Evolutionary conservation across 176 grass and related monocot species (phyloP).

Genomic region (Microstegium vimineum): DNA sequence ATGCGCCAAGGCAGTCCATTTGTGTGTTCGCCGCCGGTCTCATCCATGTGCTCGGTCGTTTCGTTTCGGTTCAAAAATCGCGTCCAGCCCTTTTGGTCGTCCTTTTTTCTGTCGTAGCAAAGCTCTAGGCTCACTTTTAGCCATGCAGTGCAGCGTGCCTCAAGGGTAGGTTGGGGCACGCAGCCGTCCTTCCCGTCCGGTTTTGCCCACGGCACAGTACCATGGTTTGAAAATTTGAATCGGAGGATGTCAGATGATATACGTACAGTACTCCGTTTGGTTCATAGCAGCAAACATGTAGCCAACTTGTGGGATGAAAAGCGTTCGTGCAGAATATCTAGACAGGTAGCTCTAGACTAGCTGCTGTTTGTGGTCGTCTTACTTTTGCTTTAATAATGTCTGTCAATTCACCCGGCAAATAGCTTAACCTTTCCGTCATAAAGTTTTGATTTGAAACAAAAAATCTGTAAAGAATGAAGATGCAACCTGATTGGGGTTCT

Average conservation of each 20-base stretch:
- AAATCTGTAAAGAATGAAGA: neutral
- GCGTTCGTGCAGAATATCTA: neutral
- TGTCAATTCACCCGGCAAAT: neutral
- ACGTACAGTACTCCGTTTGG: neutral
- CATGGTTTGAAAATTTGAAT: slow-evolving; percentile 33
- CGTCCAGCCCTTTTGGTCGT: neutral
- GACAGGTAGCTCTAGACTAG: neutral
- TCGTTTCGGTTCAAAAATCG: slow-evolving; percentile 20
- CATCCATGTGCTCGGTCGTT: neutral
- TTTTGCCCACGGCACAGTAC: neutral
- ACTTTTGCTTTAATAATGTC: neutral
- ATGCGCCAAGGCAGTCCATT: neutral
- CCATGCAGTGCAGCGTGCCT: slow-evolving; percentile 14
- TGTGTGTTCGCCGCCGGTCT: neutral
- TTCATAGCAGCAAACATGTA: neutral
- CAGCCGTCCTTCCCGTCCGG: neutral
- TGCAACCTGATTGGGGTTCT: neutral
- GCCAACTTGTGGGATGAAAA: neutral
- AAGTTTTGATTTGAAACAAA: neutral
- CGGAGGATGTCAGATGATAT: neutral
- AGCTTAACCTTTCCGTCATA: neutral
- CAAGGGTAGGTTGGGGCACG: neutral
- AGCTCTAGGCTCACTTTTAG: slow-evolving; percentile 39
- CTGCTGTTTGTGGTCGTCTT: neutral
- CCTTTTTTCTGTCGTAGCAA: slow-evolving; percentile 10